phyloP scores from a whole-genome alignment of 352 stramenopile species.

The Pythium grandisporangium region DNA sequence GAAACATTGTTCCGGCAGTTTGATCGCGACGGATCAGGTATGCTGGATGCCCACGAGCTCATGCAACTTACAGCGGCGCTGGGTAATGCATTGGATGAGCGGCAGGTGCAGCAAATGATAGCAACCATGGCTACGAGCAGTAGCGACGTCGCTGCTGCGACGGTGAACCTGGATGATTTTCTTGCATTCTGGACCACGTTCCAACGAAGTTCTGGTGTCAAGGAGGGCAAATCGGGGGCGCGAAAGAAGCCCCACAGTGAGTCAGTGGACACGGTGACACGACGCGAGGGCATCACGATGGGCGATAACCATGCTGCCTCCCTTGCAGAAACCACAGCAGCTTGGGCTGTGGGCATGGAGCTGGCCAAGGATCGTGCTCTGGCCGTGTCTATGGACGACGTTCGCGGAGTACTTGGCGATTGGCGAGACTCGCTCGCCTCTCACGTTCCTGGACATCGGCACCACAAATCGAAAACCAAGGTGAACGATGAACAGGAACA shows the following conservation, averaged over 20 bases:
- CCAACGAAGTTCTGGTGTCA: constrained; percentile 12
- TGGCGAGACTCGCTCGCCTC: constrained; percentile 46
- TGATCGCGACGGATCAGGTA: constrained; percentile 41
- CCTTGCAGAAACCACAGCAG: constrained; percentile 6
- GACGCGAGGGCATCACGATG: constrained; percentile 12
- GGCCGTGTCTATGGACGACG: constrained; percentile 33
- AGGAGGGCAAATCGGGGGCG: not conserved
- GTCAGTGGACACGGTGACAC: constrained; percentile 1
- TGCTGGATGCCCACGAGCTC: constrained; percentile 44
- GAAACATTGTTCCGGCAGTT: constrained; percentile 47
- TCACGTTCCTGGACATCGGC: too few species aligned
- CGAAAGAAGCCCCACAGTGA: not conserved
- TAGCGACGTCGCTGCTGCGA: too few species aligned
- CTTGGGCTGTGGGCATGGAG: constrained; percentile 30
- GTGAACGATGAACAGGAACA: too few species aligned
- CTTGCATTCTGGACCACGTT: constrained; percentile 61
- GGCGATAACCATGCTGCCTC: too few species aligned
- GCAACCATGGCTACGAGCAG: constrained; percentile 49
- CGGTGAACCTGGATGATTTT: constrained; percentile 57
- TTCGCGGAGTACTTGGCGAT: constrained; percentile 32
- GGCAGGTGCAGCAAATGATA: constrained; percentile 45
- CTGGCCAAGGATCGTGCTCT: constrained; percentile 37
- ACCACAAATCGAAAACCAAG: too few species aligned
- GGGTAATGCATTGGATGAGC: constrained; percentile 30
- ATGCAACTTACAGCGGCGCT: constrained; percentile 31